Conservation (phyloP, 1,284 basidiomycete genomes). For the Ceratobasidium sp. region DNA sequence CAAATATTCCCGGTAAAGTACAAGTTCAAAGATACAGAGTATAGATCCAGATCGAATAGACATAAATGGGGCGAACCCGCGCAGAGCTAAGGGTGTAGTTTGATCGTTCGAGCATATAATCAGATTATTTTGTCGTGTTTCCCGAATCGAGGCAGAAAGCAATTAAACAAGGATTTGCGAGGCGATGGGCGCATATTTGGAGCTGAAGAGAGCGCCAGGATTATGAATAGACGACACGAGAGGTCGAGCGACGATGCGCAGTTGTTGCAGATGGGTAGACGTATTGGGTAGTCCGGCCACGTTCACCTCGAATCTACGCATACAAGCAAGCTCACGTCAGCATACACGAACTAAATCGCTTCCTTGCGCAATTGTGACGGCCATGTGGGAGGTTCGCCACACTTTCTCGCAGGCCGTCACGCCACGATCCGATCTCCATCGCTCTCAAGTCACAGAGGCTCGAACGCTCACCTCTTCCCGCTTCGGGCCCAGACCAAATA, state of each 20-base stretch:
- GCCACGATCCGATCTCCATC: neutral
- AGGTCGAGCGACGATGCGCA: constrained; percentile 30
- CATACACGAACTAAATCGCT: neutral
- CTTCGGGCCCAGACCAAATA: constrained; percentile 38
- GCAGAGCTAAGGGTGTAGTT: no score
- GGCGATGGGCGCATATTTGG: neutral
- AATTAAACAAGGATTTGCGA: neutral
- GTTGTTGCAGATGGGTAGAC: constrained; percentile 35
- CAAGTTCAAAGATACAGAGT: constrained; percentile 4
- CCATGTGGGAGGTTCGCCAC: neutral
- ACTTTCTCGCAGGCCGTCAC: no score
- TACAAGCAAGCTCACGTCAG: constrained; percentile 5
- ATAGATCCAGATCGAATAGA: constrained; percentile 17
- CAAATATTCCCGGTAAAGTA: constrained; percentile 1
- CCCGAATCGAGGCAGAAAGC: neutral
- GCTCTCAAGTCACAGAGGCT: neutral
- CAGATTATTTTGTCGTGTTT: constrained; percentile 22
- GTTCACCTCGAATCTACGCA: constrained; percentile 8
- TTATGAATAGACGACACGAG: constrained; percentile 36
- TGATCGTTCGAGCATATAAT: constrained; percentile 1
- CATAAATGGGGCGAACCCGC: constrained; percentile 16
- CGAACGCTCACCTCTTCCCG: constrained; percentile 36
- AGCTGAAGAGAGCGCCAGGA: constrained; percentile 5
- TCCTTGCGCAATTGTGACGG: neutral
- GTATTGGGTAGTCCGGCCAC: constrained; percentile 12